Conservation (phyloP, 2,329 filamentous ascomycete species). For the Cladobotryum mycophilum region DNA sequence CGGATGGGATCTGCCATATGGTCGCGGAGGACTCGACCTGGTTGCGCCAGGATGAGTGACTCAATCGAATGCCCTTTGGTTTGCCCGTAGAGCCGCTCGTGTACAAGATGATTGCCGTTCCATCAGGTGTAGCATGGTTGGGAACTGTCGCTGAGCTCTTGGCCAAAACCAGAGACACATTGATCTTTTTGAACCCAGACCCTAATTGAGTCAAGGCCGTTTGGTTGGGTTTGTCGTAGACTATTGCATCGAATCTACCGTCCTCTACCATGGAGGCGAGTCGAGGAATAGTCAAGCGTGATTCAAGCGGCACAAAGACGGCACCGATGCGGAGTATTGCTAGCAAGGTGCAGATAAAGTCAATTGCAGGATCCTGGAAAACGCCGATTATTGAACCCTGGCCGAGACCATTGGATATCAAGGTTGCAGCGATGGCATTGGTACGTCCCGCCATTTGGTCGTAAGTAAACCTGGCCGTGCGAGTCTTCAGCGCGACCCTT, state of each 20-base stretch:
- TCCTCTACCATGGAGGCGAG: constrained; percentile 24
- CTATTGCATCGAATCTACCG: background rate
- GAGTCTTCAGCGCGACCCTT: too few relatives aligned
- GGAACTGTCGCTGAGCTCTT: too few relatives aligned
- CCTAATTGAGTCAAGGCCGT: too few relatives aligned
- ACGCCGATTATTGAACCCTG: constrained; percentile 28
- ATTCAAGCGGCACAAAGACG: constrained; percentile 36
- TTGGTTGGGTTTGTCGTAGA: background rate
- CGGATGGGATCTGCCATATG: too few relatives aligned
- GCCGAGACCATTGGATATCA: constrained; percentile 11
- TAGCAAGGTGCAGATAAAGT: constrained; percentile 33
- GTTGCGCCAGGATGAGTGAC: constrained; percentile 21
- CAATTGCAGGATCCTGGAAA: constrained; percentile 29
- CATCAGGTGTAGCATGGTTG: too few relatives aligned
- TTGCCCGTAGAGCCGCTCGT: constrained; percentile 23
- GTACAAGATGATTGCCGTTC: constrained; percentile 23
- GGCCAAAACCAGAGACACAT: too few relatives aligned
- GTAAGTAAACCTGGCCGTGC: too few relatives aligned
- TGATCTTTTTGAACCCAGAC: too few relatives aligned
- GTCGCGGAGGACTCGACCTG: constrained; percentile 15
- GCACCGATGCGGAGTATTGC: constrained; percentile 33
- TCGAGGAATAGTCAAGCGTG: constrained; percentile 21
- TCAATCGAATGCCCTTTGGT: constrained; percentile 36
- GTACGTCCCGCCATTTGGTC: constrained; percentile 16
- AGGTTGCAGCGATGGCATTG: constrained; percentile 25